Conservation (phyloP, 805 yeast species). For the Kodamaea neixiangensis region DNA sequence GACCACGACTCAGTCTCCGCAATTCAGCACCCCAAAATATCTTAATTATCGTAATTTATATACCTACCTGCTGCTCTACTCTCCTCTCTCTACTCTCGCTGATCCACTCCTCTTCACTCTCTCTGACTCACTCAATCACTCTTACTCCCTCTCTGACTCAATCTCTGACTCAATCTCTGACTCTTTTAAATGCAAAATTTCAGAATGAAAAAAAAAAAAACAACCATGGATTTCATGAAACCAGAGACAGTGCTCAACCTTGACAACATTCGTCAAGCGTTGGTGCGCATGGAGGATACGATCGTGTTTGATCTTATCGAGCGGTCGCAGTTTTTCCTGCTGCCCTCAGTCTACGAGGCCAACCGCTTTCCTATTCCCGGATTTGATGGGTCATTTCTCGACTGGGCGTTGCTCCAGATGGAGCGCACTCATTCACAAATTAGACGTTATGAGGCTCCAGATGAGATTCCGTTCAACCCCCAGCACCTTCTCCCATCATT, state of each 20-base stretch:
- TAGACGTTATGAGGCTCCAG: constrained; percentile 92
- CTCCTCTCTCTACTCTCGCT: no score
- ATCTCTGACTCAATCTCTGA: no score
- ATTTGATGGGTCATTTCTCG: constrained; percentile 80
- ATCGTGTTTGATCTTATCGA: constrained; percentile 91
- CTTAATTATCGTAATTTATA: no score
- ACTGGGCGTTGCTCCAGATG: constrained; percentile 76
- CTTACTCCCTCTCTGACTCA: no score
- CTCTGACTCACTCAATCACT: no score
- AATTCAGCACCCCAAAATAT: no score
- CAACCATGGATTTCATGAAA: constrained; percentile 70
- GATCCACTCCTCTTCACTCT: no score
- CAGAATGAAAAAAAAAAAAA: not conserved
- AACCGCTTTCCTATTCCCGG: constrained; percentile 59
- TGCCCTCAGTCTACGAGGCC: constrained; percentile 70
- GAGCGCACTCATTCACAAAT: constrained; percentile 70
- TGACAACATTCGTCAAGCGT: constrained; percentile 76
- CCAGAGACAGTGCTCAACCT: constrained; percentile 82
- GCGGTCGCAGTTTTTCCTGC: constrained; percentile 80
- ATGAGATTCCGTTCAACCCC: constrained; percentile 89
- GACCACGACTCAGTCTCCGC: no score
- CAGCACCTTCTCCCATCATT: constrained; percentile 63
- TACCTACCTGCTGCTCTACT: no score
- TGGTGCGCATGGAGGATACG: constrained; percentile 95
- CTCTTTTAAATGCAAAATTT: not conserved